Base-by-base conservation (phyloP, 176 grass and related monocot species). In the Eleusine indica region DNA sequence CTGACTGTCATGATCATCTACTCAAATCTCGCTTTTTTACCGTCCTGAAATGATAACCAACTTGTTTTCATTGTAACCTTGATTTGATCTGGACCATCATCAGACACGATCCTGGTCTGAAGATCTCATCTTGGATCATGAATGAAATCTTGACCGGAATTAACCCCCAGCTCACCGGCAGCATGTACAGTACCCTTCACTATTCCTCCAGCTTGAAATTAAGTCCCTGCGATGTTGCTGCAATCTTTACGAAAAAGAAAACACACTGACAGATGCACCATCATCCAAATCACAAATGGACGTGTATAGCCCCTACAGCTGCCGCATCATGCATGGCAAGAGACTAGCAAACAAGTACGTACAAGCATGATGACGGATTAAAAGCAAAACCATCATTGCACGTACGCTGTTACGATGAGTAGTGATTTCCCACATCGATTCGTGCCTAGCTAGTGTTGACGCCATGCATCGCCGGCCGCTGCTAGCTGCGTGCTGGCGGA, bases 351-450 rank as follows among this genome's bases (percentile, higher is more conserved):
- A 13, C 5, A 68, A 32, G 71, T 1, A 60, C 38, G 32, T 14
- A 10, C 22, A 4, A 12, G 1, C 9, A 76, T 87, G 78, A 87
- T 76, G 68, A 69, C 79, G 17, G 44, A 76, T 70, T 83, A 71
- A 87, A 87, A 87, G 80, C 80, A 42, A 64, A 5, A 67, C 54
- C 86, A 87, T 78, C 73, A 78, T 77, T 82, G 78, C 38, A 17
- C 48, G 35, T 48, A 28, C n/a, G 58, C 58, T 62, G 25, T 30
- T 64, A 30, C 25, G 22, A 1, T n/a, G 0, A 57, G 49, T 54
- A 68, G 5, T 16, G n/a, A 70, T 4, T 7, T 11, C 60, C 21
- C 22, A 63, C n/a, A 3, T 19, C 41, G 22, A 67, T 22, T 21
- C 57, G 2, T 22, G 57, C 57, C 57, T 22, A 4, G 52, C 16